Conservation (phyloP, 164 flowering plant species). For the Hamamelis virginiana region DNA sequence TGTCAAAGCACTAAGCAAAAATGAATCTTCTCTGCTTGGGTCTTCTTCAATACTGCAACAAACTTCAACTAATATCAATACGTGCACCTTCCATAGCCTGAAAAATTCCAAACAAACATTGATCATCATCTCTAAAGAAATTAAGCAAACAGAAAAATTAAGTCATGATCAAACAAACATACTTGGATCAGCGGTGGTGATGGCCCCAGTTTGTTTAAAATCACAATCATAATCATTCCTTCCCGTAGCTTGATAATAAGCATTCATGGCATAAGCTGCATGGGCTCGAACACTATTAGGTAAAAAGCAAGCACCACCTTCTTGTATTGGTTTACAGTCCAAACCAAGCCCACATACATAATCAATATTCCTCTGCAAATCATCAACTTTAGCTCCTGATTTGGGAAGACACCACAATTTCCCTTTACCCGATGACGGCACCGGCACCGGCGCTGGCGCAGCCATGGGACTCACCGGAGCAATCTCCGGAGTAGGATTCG, state of each 20-base stretch:
- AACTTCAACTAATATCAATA: slow-evolving; percentile 18
- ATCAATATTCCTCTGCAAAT: slow-evolving; percentile 59
- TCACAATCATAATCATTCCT: slow-evolving; percentile 48
- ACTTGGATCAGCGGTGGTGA: slow-evolving; percentile 59
- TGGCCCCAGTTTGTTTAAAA: slow-evolving; percentile 47
- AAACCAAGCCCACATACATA: slow-evolving; percentile 65
- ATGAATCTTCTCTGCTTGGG: too few species aligned
- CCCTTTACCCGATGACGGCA: not conserved
- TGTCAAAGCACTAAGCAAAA: too few species aligned
- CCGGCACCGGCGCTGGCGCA: too few species aligned
- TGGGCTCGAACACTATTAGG: slow-evolving; percentile 62
- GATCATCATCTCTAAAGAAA: not conserved
- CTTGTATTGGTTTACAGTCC: slow-evolving; percentile 52
- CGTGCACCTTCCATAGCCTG: slow-evolving; percentile 61
- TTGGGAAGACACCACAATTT: slow-evolving; percentile 62
- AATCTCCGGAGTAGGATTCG: slow-evolving; percentile 24
- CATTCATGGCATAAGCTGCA: slow-evolving; percentile 75
- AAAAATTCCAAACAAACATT: too few species aligned
- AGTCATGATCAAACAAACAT: not conserved
- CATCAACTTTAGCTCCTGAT: slow-evolving; percentile 29
- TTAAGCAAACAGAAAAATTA: not conserved
- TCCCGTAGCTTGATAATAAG: slow-evolving; percentile 54
- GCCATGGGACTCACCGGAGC: slow-evolving; percentile 25
- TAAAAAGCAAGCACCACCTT: slow-evolving; percentile 47
- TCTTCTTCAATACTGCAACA: too few species aligned